Evolutionary conservation across 768 basidiomycete species (phyloP), one percentile per base, ranked within the genome.

Genomic region (Agrocybe chaxingu): DNA sequence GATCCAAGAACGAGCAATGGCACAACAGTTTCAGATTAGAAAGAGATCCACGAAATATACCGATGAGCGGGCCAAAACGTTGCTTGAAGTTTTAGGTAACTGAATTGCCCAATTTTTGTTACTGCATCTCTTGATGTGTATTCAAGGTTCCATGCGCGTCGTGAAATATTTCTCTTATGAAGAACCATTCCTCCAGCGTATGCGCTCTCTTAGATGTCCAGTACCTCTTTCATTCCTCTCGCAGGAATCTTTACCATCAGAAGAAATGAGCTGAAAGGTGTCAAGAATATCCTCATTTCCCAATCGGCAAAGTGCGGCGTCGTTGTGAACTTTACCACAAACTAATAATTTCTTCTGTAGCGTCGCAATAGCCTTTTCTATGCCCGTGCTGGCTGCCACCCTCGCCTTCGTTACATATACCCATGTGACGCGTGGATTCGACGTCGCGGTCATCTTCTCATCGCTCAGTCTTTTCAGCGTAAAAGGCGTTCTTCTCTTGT

Each of bases 81-180:
- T 89, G n/a, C 73, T 82, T 12, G 86, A 88, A 59, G 76, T 85
- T 6, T 62, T 89, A 8, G 76, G 84, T 73, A 63, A 52, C 24
- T 24, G 68, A 44, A 18, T 40, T 12, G 31, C 18, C 8, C 13
- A 43, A 32, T 38, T 11, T 8, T 3, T 16, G 13, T 42, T 8
- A 13, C 32, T 13, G 40, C 29, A 6, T 42, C 13, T 31, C 39
- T 16, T 37, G 35, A 40, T 33, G 4, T 18, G 12, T 30, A 34
- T 13, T 35, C 32, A 45, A 77, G 79, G 78, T 42, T 77, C 75
- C 1, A 87, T 88, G 84, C 76, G 82, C 3, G 76, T 87, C n/a
- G 81, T 89, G 47, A 88, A 87, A 63, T 86, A 83, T 58, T 89
- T 89, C 62, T 83, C 80, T 24, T 88, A 87, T 54, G 87, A 89